Conservation (phyloP, 495 filamentous ascomycete genomes). For the Glarea lozoyensis region DNA sequence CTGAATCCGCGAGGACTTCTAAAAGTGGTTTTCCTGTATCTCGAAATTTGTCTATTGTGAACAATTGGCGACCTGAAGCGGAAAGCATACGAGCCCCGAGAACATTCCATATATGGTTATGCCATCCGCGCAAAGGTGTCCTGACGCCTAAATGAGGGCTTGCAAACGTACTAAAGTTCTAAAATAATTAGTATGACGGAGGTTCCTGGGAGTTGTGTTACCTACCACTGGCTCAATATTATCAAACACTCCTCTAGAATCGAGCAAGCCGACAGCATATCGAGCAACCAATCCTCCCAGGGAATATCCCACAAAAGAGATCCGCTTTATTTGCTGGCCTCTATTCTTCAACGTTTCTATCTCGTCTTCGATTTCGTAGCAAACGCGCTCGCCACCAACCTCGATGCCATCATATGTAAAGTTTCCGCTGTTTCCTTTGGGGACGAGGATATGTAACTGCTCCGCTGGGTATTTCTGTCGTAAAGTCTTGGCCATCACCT, state of each 20-base stretch:
- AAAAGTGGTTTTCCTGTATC: conserved; percentile 73
- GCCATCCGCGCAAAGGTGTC: conserved; percentile 50
- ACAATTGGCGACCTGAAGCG: conserved; percentile 77
- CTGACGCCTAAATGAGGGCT: conserved; percentile 83
- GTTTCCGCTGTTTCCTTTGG: conserved; percentile 70
- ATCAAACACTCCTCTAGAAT: conserved; percentile 70
- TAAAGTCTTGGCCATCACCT: conserved; percentile 58
- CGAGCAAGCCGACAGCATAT: conserved; percentile 79
- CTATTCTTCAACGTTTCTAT: conserved; percentile 51
- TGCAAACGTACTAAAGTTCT: conserved; percentile 92
- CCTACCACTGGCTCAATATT: conserved; percentile 63
- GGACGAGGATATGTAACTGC: conserved; percentile 59
- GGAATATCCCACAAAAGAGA: conserved; percentile 85
- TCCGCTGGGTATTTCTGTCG: conserved; percentile 50
- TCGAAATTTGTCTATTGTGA: conserved; percentile 76
- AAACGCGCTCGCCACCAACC: conserved; percentile 78
- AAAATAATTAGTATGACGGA: conserved; percentile 2
- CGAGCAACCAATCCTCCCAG: conserved; percentile 80
- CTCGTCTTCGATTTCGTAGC: conserved; percentile 77
- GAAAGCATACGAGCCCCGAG: conserved; percentile 70
- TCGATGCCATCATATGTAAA: conserved; percentile 96
- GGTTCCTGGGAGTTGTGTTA: background rate
- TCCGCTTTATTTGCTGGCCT: conserved; percentile 66
- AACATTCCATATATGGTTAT: conserved; percentile 65
- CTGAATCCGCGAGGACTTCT: conserved; percentile 70